phyloP scores from a whole-genome alignment of 352 stramenopile species.

The Pythium apleroticum region DNA sequence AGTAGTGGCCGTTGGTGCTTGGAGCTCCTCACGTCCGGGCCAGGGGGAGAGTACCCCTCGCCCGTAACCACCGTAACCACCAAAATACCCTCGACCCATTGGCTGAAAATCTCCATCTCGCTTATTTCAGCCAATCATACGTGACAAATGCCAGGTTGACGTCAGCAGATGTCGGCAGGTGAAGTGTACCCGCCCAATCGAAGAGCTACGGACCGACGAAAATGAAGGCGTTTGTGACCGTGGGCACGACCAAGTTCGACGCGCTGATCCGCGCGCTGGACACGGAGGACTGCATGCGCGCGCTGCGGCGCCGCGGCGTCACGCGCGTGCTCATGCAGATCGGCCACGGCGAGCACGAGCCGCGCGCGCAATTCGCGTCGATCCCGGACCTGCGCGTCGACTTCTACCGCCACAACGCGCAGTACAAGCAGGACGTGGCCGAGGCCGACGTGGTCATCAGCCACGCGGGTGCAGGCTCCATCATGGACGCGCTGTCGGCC shows the following conservation, averaged over 20 bases:
- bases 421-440: conserved; percentile 90
- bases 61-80: conserved; percentile 6
- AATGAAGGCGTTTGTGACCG: conserved; percentile 87
- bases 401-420: conserved; percentile 90
- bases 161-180: background rate
- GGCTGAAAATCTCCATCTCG: background rate
- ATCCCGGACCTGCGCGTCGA: conserved; percentile 41
- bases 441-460: conserved; percentile 92
- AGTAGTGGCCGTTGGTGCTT: background rate
- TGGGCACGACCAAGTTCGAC: conserved; percentile 95
- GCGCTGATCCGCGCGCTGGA: conserved; percentile 79
- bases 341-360: conserved; percentile 62
- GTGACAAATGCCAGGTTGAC: background rate
- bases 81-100: background rate
- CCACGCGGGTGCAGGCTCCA: conserved; percentile 93
- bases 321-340: conserved; percentile 79
- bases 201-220: background rate
- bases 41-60: background rate
- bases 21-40: background rate
- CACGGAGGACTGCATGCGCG: conserved; percentile 50
- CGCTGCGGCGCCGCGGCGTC: conserved; percentile 57
- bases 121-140: conserved; percentile 1
- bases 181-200: background rate
- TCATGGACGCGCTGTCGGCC: conserved; percentile 90
- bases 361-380: conserved; percentile 21